Conservation (phyloP, 2,329 filamentous ascomycete species). For the Rhexocercosporidium sp. region DNA sequence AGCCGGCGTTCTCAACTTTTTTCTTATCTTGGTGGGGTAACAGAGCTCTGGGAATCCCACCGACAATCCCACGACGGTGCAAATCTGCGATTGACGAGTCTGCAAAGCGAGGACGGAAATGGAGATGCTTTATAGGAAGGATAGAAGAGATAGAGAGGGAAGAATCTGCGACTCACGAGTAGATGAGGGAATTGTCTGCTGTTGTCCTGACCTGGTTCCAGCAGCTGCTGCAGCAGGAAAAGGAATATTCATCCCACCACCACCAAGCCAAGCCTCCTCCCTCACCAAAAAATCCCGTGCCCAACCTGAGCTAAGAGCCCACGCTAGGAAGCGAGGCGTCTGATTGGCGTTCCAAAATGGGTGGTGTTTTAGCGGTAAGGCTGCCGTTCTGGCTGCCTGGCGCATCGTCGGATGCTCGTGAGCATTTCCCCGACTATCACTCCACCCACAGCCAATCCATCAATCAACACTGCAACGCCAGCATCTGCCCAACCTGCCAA, state of each 20-base stretch:
- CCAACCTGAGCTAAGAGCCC: constrained; percentile 2
- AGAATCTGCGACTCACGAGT: constrained; percentile 10
- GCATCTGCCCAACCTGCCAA: background rate
- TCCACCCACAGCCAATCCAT: background rate
- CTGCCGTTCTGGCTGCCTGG: constrained; percentile 1
- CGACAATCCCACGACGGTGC: background rate
- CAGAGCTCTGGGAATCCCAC: constrained; percentile 15
- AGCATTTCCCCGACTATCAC: background rate
- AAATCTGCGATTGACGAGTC: background rate
- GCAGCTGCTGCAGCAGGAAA: constrained; percentile 9
- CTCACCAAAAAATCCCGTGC: constrained; percentile 12
- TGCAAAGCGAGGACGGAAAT: background rate
- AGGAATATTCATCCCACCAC: constrained; percentile 5
- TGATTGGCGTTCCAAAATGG: constrained; percentile 8
- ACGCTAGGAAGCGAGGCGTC: background rate
- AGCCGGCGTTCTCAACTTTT: constrained; percentile 19
- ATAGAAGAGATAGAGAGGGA: background rate
- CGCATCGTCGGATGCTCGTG: background rate
- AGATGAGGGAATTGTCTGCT: constrained; percentile 12
- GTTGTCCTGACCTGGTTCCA: background rate
- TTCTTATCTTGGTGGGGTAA: constrained; percentile 26
- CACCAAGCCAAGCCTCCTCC: background rate
- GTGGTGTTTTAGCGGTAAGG: background rate
- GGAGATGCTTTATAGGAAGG: background rate
- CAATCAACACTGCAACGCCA: background rate